These are phyloP conservation scores for Fusarium sp. DNA, from an alignment of 2,329 filamentous ascomycete species.

Conservation along the genomic window DNA sequence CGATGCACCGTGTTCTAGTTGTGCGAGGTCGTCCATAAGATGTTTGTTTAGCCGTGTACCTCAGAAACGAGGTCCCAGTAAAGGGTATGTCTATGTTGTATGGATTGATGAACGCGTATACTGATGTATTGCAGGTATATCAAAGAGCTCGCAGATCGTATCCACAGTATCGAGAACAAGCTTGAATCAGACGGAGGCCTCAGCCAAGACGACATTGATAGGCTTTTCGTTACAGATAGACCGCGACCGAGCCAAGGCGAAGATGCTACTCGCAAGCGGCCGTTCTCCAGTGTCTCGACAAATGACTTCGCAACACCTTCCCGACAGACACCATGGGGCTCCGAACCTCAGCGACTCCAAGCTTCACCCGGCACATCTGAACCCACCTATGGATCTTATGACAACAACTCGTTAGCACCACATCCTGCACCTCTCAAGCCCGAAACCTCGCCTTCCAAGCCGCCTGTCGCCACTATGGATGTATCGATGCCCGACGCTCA, in stretches of 20 bases:
- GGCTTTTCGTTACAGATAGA: constrained; percentile 52
- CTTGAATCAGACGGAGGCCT: constrained; percentile 65
- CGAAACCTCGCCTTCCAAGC: constrained; percentile 52
- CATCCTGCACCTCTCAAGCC: constrained; percentile 56
- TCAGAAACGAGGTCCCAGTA: constrained; percentile 88
- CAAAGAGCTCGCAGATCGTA: constrained; percentile 87
- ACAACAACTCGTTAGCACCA: constrained; percentile 58
- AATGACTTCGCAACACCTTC: constrained; percentile 55
- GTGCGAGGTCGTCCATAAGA: constrained; percentile 76
- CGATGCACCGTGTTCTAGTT: constrained; percentile 82
- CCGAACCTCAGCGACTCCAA: constrained; percentile 59
- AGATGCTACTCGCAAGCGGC: constrained; percentile 56
- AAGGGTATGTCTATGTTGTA: constrained; percentile 68
- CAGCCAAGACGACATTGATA: constrained; percentile 60
- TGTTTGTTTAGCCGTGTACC: constrained; percentile 90
- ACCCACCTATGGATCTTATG: constrained; percentile 47
- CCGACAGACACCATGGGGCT: constrained; percentile 59
- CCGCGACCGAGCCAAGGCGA: constrained; percentile 49
- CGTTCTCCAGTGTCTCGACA: constrained; percentile 60
- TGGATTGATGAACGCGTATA: neutral
- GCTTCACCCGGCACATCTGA: constrained; percentile 54
- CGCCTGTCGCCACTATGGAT: constrained; percentile 51
- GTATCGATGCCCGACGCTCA: constrained; percentile 50
- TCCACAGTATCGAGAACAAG: constrained; percentile 84
- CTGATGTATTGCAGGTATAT: constrained; percentile 72